Evolutionary conservation across 805 yeast genomes (phyloP), one percentile per base, ranked within the genome.

Genomic region (Ogataea populi-albae): DNA sequence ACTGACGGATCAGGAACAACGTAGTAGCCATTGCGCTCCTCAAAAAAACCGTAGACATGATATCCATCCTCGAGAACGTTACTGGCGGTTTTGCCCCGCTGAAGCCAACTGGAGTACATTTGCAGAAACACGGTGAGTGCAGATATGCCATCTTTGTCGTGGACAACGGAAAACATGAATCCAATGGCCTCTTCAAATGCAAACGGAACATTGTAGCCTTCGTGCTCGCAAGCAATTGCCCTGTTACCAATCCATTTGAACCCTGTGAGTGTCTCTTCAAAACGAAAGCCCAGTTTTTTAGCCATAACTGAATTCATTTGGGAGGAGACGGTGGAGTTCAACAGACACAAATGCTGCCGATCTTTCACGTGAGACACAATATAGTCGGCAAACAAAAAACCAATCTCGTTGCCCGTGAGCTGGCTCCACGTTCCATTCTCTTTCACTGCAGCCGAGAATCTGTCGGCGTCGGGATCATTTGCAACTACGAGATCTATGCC

Each of bases 141-240:
- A 17, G 86, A 66, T 10, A 93, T 73, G 0, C 98, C 98, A 55
- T 91, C 98, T 60, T 91, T 91, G 57, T 91, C 98, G 58, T 85
- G 87, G 27, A 85, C 83, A 12, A 77, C 71, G 15, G 76, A 63
- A 52, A 88, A 86, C 97, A 91, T 86, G 64, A 77, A 91, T 2
- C 98, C 98, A 46, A 91, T 83, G 2, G 98, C 98, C 56, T 91
- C 98, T 60, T 91, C 98, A 56, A 73, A 91, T 0, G 86, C 97
- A 65, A 91, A 88, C 0, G 96, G 95, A 1, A 89, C 95, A 4
- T 35, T 44, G 50, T 54, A 77, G 0, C 95, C 95, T 28, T 73
- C 56, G 0, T 54, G 43, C 45, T 83, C 87, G 32, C 86, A 64
- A 6, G 80, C 84, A 23, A 82, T 76, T 2, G 96, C 93, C 45